Percentiles rank a stretch among this genome's conserved stretches.
These are phyloP conservation scores for Aspergillus sp. DNA, from an alignment of 2,329 filamentous ascomycete species.

Conservation along the genomic window DNA sequence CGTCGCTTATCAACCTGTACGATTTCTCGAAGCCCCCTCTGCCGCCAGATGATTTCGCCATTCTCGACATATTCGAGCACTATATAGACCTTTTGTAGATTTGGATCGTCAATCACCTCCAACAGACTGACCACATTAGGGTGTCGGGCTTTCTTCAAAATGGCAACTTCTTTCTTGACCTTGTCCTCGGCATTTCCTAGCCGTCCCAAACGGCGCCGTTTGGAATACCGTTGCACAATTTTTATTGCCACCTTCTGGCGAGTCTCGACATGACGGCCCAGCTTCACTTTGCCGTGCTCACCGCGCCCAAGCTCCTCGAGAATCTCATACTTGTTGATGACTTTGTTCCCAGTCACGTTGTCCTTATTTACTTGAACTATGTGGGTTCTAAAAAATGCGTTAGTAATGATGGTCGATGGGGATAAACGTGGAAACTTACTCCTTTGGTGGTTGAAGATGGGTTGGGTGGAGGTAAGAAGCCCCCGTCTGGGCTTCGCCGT, in stretches of 20 bases:
- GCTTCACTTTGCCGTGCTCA: slow-evolving; percentile 96
- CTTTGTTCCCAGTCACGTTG: slow-evolving; percentile 84
- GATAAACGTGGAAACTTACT: slow-evolving; percentile 57
- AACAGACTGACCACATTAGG: slow-evolving; percentile 94
- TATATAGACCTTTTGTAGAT: slow-evolving; percentile 97
- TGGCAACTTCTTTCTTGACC: slow-evolving; percentile 94
- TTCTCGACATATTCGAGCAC: slow-evolving; percentile 93
- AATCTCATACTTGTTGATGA: slow-evolving; percentile 97
- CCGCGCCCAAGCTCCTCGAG: slow-evolving; percentile 95
- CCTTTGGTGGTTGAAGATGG: slow-evolving; percentile 74
- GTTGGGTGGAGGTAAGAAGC: slow-evolving; percentile 72
- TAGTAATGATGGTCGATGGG: not conserved
- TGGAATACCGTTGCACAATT: slow-evolving; percentile 95
- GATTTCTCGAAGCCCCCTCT: slow-evolving; percentile 82
- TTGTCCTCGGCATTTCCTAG: slow-evolving; percentile 70
- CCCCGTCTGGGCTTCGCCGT: slow-evolving; percentile 45
- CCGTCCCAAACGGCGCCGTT: slow-evolving; percentile 84
- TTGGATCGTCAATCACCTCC: slow-evolving; percentile 96
- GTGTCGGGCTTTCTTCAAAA: slow-evolving; percentile 96
- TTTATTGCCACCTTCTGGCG: slow-evolving; percentile 91
- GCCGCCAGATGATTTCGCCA: slow-evolving; percentile 93
- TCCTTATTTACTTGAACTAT: slow-evolving; percentile 91
- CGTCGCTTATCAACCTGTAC: slow-evolving; percentile 80
- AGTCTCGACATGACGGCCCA: slow-evolving; percentile 78
- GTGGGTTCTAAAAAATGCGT: slow-evolving; percentile 66